phyloP scores from a whole-genome alignment of 768 basidiomycete species.

The Terana coerulea region DNA sequence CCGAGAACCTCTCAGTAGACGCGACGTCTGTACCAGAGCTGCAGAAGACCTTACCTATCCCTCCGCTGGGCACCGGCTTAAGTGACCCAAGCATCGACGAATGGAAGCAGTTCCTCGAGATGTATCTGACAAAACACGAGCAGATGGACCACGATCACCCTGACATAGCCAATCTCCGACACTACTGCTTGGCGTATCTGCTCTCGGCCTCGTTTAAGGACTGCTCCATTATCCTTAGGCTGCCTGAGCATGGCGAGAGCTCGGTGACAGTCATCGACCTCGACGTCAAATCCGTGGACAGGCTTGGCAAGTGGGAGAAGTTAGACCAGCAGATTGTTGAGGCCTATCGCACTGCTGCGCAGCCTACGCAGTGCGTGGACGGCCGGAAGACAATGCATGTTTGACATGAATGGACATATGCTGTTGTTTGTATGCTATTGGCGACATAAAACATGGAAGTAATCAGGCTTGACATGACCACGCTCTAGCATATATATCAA shows the following conservation, averaged over 20 bases:
- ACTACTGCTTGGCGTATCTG: conserved; percentile 70
- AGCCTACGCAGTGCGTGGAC: conserved; percentile 8
- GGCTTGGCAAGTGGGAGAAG: conserved; percentile 66
- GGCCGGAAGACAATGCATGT: background rate
- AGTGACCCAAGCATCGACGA: conserved; percentile 59
- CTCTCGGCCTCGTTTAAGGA: conserved; percentile 97
- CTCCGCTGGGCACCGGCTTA: conserved; percentile 16
- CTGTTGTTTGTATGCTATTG: background rate
- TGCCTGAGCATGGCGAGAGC: conserved; percentile 18
- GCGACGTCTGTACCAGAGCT: background rate
- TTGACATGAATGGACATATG: background rate
- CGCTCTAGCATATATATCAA: background rate
- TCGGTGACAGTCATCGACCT: conserved; percentile 77
- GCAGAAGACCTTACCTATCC: conserved; percentile 2
- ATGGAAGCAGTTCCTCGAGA: conserved; percentile 60
- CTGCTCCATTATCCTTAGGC: conserved; percentile 69
- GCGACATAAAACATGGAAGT: background rate
- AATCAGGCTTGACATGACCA: background rate
- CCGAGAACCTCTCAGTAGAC: background rate
- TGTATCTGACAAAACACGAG: conserved; percentile 42
- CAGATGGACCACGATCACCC: conserved; percentile 31
- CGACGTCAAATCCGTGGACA: conserved; percentile 70
- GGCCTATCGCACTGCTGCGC: conserved; percentile 29
- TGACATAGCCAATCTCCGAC: conserved; percentile 40
- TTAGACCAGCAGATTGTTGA: conserved; percentile 67